Evolutionary conservation across 176 grass and related monocot genomes (phyloP).

Genomic region (Chrysopogon serrulatus): DNA sequence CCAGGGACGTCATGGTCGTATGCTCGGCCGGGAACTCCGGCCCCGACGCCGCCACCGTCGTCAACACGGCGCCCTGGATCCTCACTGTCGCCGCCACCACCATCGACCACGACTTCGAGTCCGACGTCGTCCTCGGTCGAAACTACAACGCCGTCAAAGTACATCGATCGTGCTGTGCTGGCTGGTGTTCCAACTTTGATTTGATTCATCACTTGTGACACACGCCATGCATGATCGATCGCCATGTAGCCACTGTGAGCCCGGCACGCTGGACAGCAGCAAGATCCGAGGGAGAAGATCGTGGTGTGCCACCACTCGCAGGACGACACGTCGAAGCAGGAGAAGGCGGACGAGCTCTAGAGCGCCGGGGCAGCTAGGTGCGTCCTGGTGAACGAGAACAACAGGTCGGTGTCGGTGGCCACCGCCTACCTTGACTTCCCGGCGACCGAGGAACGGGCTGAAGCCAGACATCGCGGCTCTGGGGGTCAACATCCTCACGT

Average conservation of each 20-base stretch:
- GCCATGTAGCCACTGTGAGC: constrained; percentile 54
- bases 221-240: not conserved
- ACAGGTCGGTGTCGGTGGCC: constrained; percentile 35
- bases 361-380: constrained; percentile 42
- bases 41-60: constrained; percentile 41
- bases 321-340: constrained; percentile 33
- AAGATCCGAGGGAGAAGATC: constrained; percentile 80
- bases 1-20: constrained; percentile 60
- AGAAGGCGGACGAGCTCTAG: constrained; percentile 46
- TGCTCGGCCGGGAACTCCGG: constrained; percentile 88
- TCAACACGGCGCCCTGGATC: constrained; percentile 88
- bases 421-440: constrained; percentile 52
- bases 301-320: constrained; percentile 58
- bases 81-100: constrained; percentile 77
- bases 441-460: constrained; percentile 56
- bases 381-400: constrained; percentile 45
- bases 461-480: constrained; percentile 87
- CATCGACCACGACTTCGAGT: constrained; percentile 86
- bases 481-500: constrained; percentile 83
- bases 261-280: constrained; percentile 41
- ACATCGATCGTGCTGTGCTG: not conserved
- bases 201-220: not conserved
- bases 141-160: constrained; percentile 62
- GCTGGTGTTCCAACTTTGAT: not conserved
- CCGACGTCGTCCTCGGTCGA: constrained; percentile 63